Evolutionary conservation across 2,329 filamentous ascomycete genomes (phyloP).

Genomic region (Botrytis tulipae): DNA sequence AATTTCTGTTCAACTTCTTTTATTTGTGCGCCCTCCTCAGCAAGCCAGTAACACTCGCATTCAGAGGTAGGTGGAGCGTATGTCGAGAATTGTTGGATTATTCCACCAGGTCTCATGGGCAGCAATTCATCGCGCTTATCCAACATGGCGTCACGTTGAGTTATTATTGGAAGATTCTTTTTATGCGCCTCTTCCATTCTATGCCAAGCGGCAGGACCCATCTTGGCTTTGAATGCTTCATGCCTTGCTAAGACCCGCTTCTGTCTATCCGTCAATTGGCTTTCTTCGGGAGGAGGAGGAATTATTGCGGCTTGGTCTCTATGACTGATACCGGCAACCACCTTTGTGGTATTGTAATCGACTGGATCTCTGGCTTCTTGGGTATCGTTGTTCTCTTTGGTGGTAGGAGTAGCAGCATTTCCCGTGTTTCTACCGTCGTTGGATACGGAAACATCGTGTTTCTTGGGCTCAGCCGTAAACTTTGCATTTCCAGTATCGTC

Average conservation of each 20-base stretch:
- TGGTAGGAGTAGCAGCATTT: neutral
- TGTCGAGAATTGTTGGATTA: neutral
- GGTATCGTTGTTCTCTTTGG: rapidly evolving
- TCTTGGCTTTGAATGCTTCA: neutral
- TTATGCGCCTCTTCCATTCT: neutral
- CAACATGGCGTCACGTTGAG: rapidly evolving
- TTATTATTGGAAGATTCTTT: too few relatives aligned
- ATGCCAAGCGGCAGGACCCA: neutral
- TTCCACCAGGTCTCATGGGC: neutral
- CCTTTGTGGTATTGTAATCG: neutral
- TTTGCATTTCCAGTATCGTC: neutral
- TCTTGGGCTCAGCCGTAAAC: neutral
- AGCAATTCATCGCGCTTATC: neutral
- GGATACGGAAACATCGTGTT: rapidly evolving
- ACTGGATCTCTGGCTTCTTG: rapidly evolving
- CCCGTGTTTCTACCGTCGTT: neutral
- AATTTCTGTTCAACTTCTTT: neutral
- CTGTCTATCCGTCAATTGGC: neutral
- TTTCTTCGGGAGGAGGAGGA: neutral
- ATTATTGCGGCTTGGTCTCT: neutral
- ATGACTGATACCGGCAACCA: neutral
- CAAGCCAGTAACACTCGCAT: neutral
- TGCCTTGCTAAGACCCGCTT: neutral
- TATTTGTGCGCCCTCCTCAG: neutral
- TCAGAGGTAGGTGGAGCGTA: neutral